A percentile compares a stretch with the other conserved stretches of the same genome.
Conservation (phyloP, 2,329 filamentous ascomycete genomes). For the Fusarium nematophilum region DNA sequence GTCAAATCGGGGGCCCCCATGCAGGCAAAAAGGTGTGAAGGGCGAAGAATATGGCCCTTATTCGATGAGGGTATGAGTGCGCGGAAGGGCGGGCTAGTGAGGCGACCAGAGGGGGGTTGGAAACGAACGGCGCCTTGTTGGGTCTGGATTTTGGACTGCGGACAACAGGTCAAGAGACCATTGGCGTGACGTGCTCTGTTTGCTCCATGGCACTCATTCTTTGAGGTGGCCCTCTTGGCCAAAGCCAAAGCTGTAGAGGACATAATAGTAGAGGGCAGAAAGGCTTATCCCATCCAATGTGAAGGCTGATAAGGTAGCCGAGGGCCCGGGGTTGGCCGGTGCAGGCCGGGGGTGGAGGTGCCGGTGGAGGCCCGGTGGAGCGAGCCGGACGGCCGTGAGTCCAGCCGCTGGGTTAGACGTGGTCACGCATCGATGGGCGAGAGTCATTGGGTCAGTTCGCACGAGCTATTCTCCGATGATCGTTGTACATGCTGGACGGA, state of each 20-base stretch:
- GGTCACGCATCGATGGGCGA: conserved; percentile 40
- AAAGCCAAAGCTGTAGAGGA: background rate
- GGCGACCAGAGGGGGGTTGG: conserved; percentile 2
- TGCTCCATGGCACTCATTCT: conserved; percentile 8
- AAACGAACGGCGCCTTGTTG: conserved; percentile 10
- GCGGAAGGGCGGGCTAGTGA: background rate
- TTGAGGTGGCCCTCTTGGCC: conserved; percentile 2
- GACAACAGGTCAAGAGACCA: conserved; percentile 9
- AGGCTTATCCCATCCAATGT: conserved; percentile 23
- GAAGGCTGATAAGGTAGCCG: conserved; percentile 22
- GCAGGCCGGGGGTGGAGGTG: conserved; percentile 33
- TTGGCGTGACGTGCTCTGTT: conserved; percentile 9
- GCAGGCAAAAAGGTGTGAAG: conserved; percentile 13
- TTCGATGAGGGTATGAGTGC: background rate
- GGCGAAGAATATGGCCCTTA: background rate
- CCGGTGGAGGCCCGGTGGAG: conserved; percentile 38
- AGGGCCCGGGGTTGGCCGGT: conserved; percentile 29
- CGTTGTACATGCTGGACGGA: conserved; percentile 8
- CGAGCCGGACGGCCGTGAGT: conserved; percentile 34
- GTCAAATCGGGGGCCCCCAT: conserved; percentile 17
- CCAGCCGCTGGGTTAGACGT: conserved; percentile 42
- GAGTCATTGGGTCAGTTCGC: conserved; percentile 36
- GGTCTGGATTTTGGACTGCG: conserved; percentile 7
- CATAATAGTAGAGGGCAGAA: background rate
- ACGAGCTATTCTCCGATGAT: conserved; percentile 38